Evolutionary conservation across 2,329 filamentous ascomycete genomes (phyloP).

Genomic region (Camptophora hylomeconis): DNA sequence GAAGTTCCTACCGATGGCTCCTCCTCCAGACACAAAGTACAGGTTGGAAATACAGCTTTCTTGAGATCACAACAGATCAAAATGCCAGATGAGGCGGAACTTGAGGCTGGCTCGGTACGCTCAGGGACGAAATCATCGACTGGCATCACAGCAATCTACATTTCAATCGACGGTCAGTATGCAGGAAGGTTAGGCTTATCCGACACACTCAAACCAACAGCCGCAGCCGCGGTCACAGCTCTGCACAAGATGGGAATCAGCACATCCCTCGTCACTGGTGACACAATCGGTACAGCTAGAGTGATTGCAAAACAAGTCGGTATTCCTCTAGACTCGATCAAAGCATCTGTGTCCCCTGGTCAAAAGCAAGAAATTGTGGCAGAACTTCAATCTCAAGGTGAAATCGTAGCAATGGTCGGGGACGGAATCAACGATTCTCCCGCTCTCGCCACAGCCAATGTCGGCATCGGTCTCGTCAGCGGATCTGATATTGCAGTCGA

Average conservation of each 20-base stretch:
- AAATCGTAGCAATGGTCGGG: conserved; percentile 88
- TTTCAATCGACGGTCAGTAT: conserved; percentile 72
- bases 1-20: conserved; percentile 45
- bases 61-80: conserved; percentile 56
- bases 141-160: conserved; percentile 81
- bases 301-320: conserved; percentile 74
- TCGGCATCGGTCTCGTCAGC: conserved; percentile 83
- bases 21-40: conserved; percentile 59
- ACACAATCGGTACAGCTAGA: conserved; percentile 71
- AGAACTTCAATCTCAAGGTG: conserved; percentile 58
- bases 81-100: conserved; percentile 28
- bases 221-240: conserved; percentile 65
- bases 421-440: conserved; percentile 98
- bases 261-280: conserved; percentile 85
- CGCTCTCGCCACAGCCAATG: conserved; percentile 78
- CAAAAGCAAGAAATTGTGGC: conserved; percentile 82
- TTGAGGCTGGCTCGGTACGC: conserved; percentile 19
- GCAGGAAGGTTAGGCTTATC: conserved; percentile 72
- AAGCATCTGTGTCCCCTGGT: conserved; percentile 76
- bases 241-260: conserved; percentile 74
- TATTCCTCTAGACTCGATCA: conserved; percentile 62
- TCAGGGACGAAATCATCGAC: conserved; percentile 27
- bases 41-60: conserved; percentile 71
- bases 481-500: conserved; percentile 98
- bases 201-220: conserved; percentile 83